These are phyloP conservation scores for Penicillium hordei DNA, from an alignment of 2,329 filamentous ascomycete species.

Conservation along the genomic window DNA sequence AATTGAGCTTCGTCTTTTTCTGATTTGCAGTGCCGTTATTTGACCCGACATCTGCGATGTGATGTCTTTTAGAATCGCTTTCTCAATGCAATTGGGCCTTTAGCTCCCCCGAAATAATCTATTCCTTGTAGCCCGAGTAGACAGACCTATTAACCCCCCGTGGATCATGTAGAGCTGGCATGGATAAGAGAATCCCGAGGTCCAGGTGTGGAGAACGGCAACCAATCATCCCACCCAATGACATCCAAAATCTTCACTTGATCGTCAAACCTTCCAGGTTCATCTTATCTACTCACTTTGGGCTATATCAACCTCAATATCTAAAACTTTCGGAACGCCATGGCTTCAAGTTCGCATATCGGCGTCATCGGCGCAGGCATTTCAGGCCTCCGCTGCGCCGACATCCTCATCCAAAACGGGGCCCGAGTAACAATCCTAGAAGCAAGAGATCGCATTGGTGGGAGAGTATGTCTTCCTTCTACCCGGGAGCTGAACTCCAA, in stretches of 20 bases:
- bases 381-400: conserved; percentile 60
- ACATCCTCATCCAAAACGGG: conserved; percentile 57
- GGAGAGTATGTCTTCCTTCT: conserved; percentile 48
- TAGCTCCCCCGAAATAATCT: neutral
- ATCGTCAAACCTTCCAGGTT: neutral
- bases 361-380: conserved; percentile 62
- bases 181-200: neutral
- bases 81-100: conserved; percentile 1
- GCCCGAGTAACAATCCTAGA: conserved; percentile 61
- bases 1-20: conserved; percentile 5
- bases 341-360: conserved; percentile 49
- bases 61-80: neutral
- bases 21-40: neutral
- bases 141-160: neutral
- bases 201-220: conserved; percentile 10
- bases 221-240: conserved; percentile 21
- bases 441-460: conserved; percentile 58
- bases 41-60: neutral
- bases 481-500: neutral
- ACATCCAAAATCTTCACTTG: neutral
- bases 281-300: conserved; percentile 7
- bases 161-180: neutral
- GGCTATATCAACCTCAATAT: conserved; percentile 1
- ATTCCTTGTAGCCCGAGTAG: neutral
- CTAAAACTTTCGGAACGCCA: conserved; percentile 11